Evolutionary conservation across 2,329 filamentous ascomycete genomes (phyloP).

Genomic region (Cladorrhinum sp.): DNA sequence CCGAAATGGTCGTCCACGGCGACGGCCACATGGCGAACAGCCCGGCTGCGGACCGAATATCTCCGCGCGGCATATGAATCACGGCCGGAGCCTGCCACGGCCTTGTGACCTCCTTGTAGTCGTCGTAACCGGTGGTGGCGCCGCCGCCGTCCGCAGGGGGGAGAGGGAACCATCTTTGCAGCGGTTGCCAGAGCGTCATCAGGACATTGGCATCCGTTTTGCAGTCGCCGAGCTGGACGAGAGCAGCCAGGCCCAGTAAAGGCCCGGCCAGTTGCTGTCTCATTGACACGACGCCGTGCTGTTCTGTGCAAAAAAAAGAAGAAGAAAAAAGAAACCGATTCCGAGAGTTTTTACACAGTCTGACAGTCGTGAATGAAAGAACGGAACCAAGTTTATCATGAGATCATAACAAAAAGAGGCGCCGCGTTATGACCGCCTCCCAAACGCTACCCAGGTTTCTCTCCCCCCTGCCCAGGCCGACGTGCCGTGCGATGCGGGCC

Average conservation of each 20-base stretch:
- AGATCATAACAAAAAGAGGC: too few relatives aligned
- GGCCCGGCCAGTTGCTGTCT: background rate
- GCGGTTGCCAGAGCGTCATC: background rate
- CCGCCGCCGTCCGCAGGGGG: too few relatives aligned
- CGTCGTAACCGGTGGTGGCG: too few relatives aligned
- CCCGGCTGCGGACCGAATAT: background rate
- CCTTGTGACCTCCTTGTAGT: background rate
- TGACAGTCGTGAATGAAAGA: too few relatives aligned
- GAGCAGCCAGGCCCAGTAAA: background rate
- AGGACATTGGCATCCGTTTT: background rate
- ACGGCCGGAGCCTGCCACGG: background rate
- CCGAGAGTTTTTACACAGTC: too few relatives aligned
- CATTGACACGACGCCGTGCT: too few relatives aligned
- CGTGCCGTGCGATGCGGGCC: too few relatives aligned
- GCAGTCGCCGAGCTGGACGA: background rate
- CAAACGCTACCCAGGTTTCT: background rate
- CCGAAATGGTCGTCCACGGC: background rate
- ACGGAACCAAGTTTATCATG: too few relatives aligned
- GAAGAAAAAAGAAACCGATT: too few relatives aligned
- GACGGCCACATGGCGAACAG: background rate
- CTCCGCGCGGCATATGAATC: background rate
- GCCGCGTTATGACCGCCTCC: too few relatives aligned
- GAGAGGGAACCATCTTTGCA: background rate
- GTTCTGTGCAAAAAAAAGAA: too few relatives aligned
- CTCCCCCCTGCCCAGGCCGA: background rate